Evolutionary conservation across 1,284 basidiomycete species (phyloP), one percentile per base, ranked within the genome.

Genomic region (Trametes hirsuta): DNA sequence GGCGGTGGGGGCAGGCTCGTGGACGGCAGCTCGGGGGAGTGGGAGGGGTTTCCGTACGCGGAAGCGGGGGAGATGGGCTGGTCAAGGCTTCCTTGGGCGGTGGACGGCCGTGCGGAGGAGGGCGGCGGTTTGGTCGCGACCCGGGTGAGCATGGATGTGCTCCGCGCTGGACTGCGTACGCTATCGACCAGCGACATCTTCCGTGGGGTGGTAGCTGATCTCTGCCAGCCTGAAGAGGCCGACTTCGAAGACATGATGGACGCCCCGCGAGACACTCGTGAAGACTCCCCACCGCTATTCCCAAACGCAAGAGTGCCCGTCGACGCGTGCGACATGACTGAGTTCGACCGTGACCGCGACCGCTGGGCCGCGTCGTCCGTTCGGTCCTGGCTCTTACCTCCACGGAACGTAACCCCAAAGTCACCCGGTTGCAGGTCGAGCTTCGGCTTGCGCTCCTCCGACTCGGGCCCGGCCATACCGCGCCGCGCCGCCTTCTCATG

Each of bases 1-100:
- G 76, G 76, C 1, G 79, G 76, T 6, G 77, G 80, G 2, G 79
- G 72, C 6, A 76, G 67, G 53, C 71, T 69, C 18, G 61, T 59
- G 4, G 61, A 41, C 4, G 69, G 59, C 15, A 59, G 44, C 35
- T 66, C 63, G 6, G 68, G 65, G 1, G 72, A 70, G 50, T 65
- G 61, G 8, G 64, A 42, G n/a, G 60, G 65, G 12, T 55, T n/a
- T 21, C 60, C 58, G 9, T 66, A 54, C 12, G 62, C 55, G 4
- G 66, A 47, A 14, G 65, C 53, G 6, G 65, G 51, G 9, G 71
- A 64, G 3, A 72, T 66, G n/a, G 65, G 63, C 6, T 67, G 66
- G 36, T 57, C 36, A 39, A 70, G 39, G 40, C 53, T 65, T 1
- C 68, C 52, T 50, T 74, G 75, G 2, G 72, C 70, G 1, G 73